Percentiles rank a stretch among this genome's conserved stretches.
phyloP scores from a whole-genome alignment of 495 filamentous ascomycete species.

The Aspergillus funiculosus region DNA sequence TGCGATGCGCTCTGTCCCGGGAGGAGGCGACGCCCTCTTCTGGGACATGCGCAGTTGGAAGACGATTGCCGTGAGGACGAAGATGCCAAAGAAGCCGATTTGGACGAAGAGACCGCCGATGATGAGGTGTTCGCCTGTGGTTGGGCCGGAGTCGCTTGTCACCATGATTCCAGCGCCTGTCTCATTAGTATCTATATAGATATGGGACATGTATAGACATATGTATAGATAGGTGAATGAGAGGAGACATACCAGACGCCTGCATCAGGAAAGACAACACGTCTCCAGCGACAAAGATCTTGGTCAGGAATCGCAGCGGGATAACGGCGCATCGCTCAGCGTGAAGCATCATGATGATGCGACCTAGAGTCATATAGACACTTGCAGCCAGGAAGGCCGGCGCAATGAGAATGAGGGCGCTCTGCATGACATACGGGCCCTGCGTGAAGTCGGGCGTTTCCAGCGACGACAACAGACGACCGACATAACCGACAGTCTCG shows the following conservation, averaged over 20 bases:
- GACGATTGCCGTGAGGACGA: constrained; percentile 40
- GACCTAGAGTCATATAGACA: constrained; percentile 52
- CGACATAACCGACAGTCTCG: constrained; percentile 39
- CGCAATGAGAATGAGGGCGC: constrained; percentile 46
- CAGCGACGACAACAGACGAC: constrained; percentile 29
- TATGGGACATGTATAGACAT: neutral
- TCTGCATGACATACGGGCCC: constrained; percentile 46
- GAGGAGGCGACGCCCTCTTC: constrained; percentile 20
- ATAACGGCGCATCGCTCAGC: constrained; percentile 39
- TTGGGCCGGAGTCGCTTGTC: constrained; percentile 10
- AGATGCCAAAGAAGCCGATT: constrained; percentile 49
- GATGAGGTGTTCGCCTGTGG: constrained; percentile 34
- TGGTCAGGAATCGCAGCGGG: constrained; percentile 41
- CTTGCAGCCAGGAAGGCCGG: constrained; percentile 50
- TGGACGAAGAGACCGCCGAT: constrained; percentile 47
- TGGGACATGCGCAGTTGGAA: constrained; percentile 35
- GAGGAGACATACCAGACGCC: constrained; percentile 22
- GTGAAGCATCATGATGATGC: constrained; percentile 42
- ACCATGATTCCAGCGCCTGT: constrained; percentile 35
- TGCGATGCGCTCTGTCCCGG: constrained; percentile 39
- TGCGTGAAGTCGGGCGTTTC: constrained; percentile 26
- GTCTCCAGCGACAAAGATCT: constrained; percentile 34
- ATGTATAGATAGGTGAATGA: too few relatives aligned
- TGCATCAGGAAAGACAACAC: constrained; percentile 42
- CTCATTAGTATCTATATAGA: neutral